Evolutionary conservation across 306 rosid species (phyloP).

Genomic region (Senna siamea): DNA sequence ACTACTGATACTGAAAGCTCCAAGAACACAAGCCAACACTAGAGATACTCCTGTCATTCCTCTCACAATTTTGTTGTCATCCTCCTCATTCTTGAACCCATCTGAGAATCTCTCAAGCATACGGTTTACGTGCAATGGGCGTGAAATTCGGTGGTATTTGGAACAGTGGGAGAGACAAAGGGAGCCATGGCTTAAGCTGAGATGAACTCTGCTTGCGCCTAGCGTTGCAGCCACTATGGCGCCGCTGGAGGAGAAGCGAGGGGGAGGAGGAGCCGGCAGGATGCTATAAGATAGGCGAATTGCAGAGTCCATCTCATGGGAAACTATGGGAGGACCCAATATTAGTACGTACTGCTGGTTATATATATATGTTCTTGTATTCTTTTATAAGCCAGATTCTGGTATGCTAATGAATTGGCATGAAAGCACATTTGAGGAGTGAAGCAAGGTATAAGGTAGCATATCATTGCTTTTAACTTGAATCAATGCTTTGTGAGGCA

Average conservation of each 20-base stretch:
- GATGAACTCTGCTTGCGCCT: constrained; percentile 13
- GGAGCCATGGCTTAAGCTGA: constrained; percentile 32
- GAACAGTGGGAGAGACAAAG: constrained; percentile 17
- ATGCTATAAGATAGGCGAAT: constrained; percentile 17
- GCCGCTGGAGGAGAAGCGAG: neutral
- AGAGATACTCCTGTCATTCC: constrained; percentile 30
- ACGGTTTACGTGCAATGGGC: constrained; percentile 23
- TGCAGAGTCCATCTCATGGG: constrained; percentile 38
- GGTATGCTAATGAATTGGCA: neutral
- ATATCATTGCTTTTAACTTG: neutral
- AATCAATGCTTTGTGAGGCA: constrained; percentile 20
- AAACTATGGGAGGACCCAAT: neutral
- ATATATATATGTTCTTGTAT: neutral
- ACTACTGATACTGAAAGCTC: constrained; percentile 23
- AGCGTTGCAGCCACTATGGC: constrained; percentile 1
- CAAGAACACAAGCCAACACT: constrained; percentile 39
- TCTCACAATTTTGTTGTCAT: constrained; percentile 27
- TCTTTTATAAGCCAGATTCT: neutral
- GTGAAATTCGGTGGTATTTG: neutral
- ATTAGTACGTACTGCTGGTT: neutral
- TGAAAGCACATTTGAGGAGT: neutral
- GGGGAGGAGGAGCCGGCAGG: constrained; percentile 4
- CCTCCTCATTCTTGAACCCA: constrained; percentile 21
- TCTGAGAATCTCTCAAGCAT: constrained; percentile 3
- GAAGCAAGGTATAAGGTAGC: constrained; percentile 31